Percentiles rank a stretch among this genome's conserved stretches.
phyloP scores from a whole-genome alignment of 78 protist species.

The Dictyostelium brefeldianum region DNA sequence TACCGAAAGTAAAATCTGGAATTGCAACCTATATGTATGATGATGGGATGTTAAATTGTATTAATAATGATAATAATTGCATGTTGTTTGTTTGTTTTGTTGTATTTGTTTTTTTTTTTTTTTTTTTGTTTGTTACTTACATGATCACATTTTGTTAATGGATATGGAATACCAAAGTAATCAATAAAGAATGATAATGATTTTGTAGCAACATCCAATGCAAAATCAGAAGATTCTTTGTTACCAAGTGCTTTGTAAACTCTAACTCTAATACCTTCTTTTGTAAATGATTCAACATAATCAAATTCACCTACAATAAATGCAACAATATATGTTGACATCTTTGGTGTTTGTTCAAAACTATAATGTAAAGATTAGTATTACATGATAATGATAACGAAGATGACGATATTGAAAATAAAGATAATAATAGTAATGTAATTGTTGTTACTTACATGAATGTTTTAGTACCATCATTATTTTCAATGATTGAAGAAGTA shows the following conservation, averaged over 20 bases:
- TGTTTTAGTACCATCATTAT: neutral
- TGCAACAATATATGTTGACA: constrained; percentile 96
- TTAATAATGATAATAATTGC: too few species aligned
- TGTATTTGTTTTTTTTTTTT: too few species aligned
- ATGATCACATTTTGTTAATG: constrained; percentile 93
- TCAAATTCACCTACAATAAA: constrained; percentile 92
- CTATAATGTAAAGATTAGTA: constrained; percentile 41
- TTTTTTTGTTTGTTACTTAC: too few species aligned
- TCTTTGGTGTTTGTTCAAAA: constrained; percentile 82
- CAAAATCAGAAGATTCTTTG: constrained; percentile 69
- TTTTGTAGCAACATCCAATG: constrained; percentile 90
- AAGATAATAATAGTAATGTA: too few species aligned
- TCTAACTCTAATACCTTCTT: constrained; percentile 84
- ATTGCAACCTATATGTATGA: too few species aligned
- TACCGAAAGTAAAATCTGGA: constrained; percentile 87
- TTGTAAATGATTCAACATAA: constrained; percentile 67
- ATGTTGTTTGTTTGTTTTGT: too few species aligned
- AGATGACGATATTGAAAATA: constrained; percentile 65
- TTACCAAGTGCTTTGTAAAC: constrained; percentile 89
- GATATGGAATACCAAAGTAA: constrained; percentile 89
- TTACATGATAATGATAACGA: constrained; percentile 92
- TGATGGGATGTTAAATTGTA: too few species aligned
- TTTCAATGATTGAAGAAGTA: neutral
- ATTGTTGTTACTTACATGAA: neutral
- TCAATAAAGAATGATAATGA: constrained; percentile 72